Evolutionary conservation across 2,329 filamentous ascomycete genomes (phyloP).

Genomic region (Leptographium radiaticola): DNA sequence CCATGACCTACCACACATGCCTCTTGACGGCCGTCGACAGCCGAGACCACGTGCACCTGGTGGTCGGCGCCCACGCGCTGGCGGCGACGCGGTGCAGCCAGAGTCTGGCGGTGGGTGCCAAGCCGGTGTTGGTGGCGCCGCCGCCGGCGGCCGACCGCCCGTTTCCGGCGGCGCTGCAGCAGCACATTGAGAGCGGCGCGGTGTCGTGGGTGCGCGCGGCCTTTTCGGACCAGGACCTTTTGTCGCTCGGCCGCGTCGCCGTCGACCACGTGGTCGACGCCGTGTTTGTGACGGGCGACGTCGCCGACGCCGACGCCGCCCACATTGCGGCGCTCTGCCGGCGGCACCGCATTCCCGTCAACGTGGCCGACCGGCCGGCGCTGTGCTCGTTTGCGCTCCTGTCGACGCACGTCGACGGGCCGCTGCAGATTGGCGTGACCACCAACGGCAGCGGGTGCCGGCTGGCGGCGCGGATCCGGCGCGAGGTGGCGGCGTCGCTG

Average conservation of each 20-base stretch:
- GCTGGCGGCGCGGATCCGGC: slow-evolving; percentile 73
- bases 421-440: slow-evolving; percentile 87
- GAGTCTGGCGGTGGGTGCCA: slow-evolving; percentile 70
- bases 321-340: slow-evolving; percentile 65
- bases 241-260: slow-evolving; percentile 64
- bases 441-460: slow-evolving; percentile 94
- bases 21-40: slow-evolving; percentile 64
- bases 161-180: slow-evolving; percentile 40
- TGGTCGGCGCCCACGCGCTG: slow-evolving; percentile 76
- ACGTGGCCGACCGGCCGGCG: slow-evolving; percentile 75
- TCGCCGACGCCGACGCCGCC: slow-evolving; percentile 17
- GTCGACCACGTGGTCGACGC: slow-evolving; percentile 72
- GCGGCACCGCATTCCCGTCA: slow-evolving; percentile 75
- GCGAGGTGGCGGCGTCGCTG: slow-evolving; percentile 73
- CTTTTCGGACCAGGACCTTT: slow-evolving; percentile 62
- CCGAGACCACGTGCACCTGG: slow-evolving; percentile 61
- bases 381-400: slow-evolving; percentile 86
- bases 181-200: slow-evolving; percentile 51
- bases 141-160: slow-evolving; percentile 30
- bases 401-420: slow-evolving; percentile 79
- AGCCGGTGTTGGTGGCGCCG: slow-evolving; percentile 65
- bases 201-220: slow-evolving; percentile 51
- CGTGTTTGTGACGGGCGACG: slow-evolving; percentile 63
- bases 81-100: slow-evolving; percentile 73
- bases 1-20: slow-evolving; percentile 22